Evolutionary conservation across 164 flowering plant species (phyloP).

Genomic region (Brasenia schreberi): DNA sequence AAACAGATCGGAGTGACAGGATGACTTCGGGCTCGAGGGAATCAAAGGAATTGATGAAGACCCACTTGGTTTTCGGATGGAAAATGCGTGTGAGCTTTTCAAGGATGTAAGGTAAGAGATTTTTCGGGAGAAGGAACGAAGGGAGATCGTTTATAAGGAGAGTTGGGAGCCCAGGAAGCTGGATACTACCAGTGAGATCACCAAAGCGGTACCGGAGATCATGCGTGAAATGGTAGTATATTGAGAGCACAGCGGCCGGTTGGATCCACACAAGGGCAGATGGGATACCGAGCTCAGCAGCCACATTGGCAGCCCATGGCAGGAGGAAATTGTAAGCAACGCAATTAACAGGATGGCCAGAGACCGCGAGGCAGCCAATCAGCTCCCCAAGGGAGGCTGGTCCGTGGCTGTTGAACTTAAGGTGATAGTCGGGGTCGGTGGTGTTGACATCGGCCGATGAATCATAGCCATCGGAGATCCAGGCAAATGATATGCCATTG

Average conservation of each 20-base stretch:
- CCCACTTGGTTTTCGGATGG: background rate
- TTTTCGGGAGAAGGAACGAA: too few species aligned
- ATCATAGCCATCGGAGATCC: background rate
- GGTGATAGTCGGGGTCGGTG: background rate
- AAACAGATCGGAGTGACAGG: background rate
- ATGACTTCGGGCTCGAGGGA: background rate
- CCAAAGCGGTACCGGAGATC: background rate
- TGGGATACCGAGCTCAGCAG: background rate
- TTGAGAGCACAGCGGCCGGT: background rate
- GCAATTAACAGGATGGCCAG: slow-evolving; percentile 1
- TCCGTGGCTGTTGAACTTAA: background rate
- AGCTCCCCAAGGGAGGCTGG: background rate
- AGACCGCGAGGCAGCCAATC: background rate
- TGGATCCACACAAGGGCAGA: background rate
- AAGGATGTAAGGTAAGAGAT: slow-evolving; percentile 1
- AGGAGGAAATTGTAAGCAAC: background rate
- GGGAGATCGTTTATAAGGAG: slow-evolving; percentile 7
- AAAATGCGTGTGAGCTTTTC: background rate
- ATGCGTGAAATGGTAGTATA: background rate
- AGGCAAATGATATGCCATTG: background rate
- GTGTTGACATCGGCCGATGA: background rate
- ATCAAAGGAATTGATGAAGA: slow-evolving; percentile 1
- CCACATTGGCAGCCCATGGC: slow-evolving; percentile 1
- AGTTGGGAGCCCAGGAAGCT: slow-evolving; percentile 16
- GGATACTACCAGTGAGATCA: background rate